Base-by-base conservation (phyloP, 352 stramenopile species). In the Pythium folliculosum region DNA sequence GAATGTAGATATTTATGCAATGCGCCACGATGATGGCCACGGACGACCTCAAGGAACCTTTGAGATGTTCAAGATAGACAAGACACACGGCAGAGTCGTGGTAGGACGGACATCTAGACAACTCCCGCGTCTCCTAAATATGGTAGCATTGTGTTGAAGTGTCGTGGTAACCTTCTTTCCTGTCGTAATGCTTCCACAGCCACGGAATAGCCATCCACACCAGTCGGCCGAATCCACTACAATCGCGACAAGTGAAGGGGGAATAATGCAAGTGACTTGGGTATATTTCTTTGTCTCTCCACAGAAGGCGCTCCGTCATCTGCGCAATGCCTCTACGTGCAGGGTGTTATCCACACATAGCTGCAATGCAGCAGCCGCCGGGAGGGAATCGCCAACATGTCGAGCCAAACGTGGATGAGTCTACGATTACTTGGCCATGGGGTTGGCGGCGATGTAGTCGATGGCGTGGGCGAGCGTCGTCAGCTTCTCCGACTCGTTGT, bases 401-500 rank as follows among this genome's bases (percentile, higher is more conserved):
- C 38, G 38, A 44, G 38, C 6, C 38, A 44, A 37, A 59, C 30
- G 43, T 14, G 12, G 48, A n/a, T n/a, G 32, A 23, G 3, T 55
- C 56, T 61, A 64, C 45, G 51, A 81, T 96, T 99, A 99, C 90
- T 99, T 99, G 82, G 97, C 97, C 94, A 99, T 98, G 52, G 98
- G 98, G 89, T 99, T 97, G 55, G 92, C 91, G 65, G 96, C 85
- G 78, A 99, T 96, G 88, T 99, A 99, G 80, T 99, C 95, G 62
- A 99, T 95, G 64, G 98, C 98, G 78, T 99, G 97, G 27, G 80
- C 84, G 54, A 98, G 87, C 72, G 94, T 98, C 21, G 91, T 79
- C 76, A 99, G 98, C 84, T 99, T 99, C 80, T 99, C 98, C 53
- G 97, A 97, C 82, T 99, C 97, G 66, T 97, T 97, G 91, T 99